A percentile compares a stretch with the other conserved stretches of the same genome.
phyloP scores from a whole-genome alignment of 768 basidiomycete species.

The Guyanaporus albipodus region DNA sequence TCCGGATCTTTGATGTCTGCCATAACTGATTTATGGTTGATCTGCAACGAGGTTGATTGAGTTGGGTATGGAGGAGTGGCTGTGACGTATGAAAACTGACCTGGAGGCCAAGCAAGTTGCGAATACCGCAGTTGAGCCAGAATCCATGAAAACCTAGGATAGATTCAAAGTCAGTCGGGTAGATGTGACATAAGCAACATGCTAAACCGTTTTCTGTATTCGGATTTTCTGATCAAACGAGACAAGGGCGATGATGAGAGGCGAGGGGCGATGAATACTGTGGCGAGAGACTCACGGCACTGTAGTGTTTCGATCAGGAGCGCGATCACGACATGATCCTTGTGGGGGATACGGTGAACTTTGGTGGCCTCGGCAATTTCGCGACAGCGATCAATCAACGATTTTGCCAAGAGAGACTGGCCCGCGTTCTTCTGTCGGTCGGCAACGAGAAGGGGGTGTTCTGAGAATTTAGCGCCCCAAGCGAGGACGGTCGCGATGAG shows the following conservation, averaged over 20 bases:
- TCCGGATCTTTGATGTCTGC: slow-evolving; percentile 70
- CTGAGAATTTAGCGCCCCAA: slow-evolving; percentile 92
- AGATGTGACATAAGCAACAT: slow-evolving; percentile 12
- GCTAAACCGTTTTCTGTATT: slow-evolving; percentile 62
- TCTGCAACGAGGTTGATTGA: slow-evolving; percentile 39
- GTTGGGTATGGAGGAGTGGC: not conserved
- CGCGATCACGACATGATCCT: slow-evolving; percentile 80
- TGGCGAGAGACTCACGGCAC: slow-evolving; percentile 71
- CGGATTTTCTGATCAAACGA: slow-evolving; percentile 54
- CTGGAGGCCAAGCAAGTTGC: slow-evolving; percentile 74
- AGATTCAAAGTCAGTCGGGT: slow-evolving; percentile 16
- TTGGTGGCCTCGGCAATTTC: slow-evolving; percentile 86
- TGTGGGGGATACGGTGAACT: slow-evolving; percentile 73
- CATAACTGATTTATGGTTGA: slow-evolving; percentile 81
- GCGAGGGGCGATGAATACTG: not conserved
- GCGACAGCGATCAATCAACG: slow-evolving; percentile 74
- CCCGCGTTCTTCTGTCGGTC: slow-evolving; percentile 69
- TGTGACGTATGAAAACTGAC: slow-evolving; percentile 34
- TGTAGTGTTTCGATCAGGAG: slow-evolving; percentile 81
- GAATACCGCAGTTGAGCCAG: slow-evolving; percentile 76
- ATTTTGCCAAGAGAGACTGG: slow-evolving; percentile 74
- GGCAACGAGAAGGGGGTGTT: slow-evolving; percentile 76
- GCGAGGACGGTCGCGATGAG: slow-evolving; percentile 84
- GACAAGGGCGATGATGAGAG: slow-evolving; percentile 6
- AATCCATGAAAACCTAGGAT: slow-evolving; percentile 74